Conservation (phyloP, 257 asterid genomes). For the Fraxinus excelsior region DNA sequence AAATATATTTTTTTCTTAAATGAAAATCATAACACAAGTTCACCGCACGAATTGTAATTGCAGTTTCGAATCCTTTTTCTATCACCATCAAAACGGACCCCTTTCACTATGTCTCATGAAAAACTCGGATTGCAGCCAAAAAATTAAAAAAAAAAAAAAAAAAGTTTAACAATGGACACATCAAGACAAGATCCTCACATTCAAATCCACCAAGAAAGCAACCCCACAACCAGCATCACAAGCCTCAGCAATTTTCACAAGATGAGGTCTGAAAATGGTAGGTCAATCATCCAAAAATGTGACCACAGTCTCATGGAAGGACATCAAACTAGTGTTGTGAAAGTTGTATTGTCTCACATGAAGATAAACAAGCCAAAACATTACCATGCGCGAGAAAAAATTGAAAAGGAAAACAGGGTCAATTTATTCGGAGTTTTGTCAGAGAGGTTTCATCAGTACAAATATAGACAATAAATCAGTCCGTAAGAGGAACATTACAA, state of each 20-base stretch:
- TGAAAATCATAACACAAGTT: neutral
- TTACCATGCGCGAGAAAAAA: neutral
- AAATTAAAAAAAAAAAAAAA: neutral
- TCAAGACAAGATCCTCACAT: conserved; percentile 25
- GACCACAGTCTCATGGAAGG: neutral
- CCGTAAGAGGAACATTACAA: neutral
- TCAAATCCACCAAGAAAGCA: conserved; percentile 24
- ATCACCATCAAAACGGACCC: neutral
- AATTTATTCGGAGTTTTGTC: conserved; percentile 25
- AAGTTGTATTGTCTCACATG: neutral
- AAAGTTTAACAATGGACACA: neutral
- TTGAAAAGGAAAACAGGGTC: conserved; percentile 10
- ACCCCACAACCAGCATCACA: conserved; percentile 28
- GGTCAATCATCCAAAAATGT: neutral
- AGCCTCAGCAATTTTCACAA: conserved; percentile 22
- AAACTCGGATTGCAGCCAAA: neutral
- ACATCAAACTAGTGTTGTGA: neutral
- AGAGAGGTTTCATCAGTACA: conserved; percentile 30
- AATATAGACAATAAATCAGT: conserved; percentile 21
- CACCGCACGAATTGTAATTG: too few relatives aligned
- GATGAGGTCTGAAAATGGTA: neutral
- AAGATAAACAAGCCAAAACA: conserved; percentile 4
- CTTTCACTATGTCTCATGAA: neutral
- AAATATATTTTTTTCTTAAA: too few relatives aligned
- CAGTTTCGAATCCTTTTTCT: neutral